Conservation (phyloP, 1,284 basidiomycete genomes). For the Sparassis latifolia region DNA sequence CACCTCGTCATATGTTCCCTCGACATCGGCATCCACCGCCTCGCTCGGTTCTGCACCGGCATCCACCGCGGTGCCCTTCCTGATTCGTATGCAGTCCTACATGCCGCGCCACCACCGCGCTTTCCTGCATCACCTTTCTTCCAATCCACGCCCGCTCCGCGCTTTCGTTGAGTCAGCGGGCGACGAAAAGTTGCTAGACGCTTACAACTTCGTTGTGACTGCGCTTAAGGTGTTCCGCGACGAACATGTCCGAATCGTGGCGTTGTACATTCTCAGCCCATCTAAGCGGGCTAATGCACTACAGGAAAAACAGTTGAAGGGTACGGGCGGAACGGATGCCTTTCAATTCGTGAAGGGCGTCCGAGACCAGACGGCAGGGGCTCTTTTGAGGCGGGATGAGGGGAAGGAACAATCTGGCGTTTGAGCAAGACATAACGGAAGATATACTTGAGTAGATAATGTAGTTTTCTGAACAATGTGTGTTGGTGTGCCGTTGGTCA, state of each 20-base stretch:
- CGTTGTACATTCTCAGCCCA: conserved; percentile 79
- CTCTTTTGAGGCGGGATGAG: conserved; percentile 16
- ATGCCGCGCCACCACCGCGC: conserved; percentile 90
- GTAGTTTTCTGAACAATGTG: too few species aligned
- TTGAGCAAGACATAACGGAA: neutral
- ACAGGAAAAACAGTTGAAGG: conserved; percentile 38
- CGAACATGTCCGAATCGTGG: conserved; percentile 83
- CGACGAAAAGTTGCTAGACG: conserved; percentile 36
- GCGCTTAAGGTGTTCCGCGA: conserved; percentile 81
- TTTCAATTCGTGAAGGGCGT: conserved; percentile 79
- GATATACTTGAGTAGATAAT: neutral
- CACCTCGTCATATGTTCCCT: neutral
- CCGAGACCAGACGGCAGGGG: conserved; percentile 63
- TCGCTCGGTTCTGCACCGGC: conserved; percentile 14
- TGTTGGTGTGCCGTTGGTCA: too few species aligned
- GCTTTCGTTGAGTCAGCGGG: conserved; percentile 35
- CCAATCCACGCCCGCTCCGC: conserved; percentile 53
- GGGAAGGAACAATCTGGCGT: neutral
- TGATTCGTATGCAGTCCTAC: conserved; percentile 79
- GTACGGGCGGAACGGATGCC: conserved; percentile 84
- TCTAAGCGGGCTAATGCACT: conserved; percentile 30
- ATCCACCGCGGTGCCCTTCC: conserved; percentile 41
- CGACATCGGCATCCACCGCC: conserved; percentile 7
- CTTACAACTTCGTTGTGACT: conserved; percentile 71
- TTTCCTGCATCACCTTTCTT: conserved; percentile 80